These are phyloP conservation scores for Kappamyces sp. DNA, from an alignment of 192 early-diverging fungal species.

Conservation along the genomic window DNA sequence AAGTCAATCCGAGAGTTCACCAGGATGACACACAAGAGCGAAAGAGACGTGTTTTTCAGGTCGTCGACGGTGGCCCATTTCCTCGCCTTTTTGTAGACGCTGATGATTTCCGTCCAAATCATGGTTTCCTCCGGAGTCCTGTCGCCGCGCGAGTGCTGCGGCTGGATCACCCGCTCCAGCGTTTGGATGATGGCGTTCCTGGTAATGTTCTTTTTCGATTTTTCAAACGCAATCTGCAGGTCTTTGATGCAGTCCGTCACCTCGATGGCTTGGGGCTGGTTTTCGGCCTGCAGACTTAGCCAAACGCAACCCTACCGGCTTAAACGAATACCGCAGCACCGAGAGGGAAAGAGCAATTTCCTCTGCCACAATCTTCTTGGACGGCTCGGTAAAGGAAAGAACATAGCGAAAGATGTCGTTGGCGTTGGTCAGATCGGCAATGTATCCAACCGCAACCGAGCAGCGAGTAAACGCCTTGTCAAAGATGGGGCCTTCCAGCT, in stretches of 20 bases:
- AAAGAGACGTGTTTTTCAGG: constrained; percentile 25
- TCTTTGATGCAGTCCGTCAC: constrained; percentile 28
- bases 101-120: constrained; percentile 14
- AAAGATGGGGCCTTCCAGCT: constrained; percentile 37
- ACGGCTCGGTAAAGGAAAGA: constrained; percentile 26
- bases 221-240: constrained; percentile 26
- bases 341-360: constrained; percentile 41
- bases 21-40: constrained; percentile 37
- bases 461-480: constrained; percentile 36
- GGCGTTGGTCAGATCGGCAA: constrained; percentile 28
- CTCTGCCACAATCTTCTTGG: constrained; percentile 31
- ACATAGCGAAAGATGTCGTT: constrained; percentile 31
- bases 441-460: constrained; percentile 41
- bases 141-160: constrained; percentile 24
- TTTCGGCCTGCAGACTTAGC: constrained; percentile 20
- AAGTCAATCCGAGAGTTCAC: constrained; percentile 36
- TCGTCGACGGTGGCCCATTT: constrained; percentile 41
- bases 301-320: constrained; percentile 11
- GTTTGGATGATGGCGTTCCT: constrained; percentile 37
- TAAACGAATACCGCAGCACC: constrained; percentile 35
- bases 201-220: constrained; percentile 34
- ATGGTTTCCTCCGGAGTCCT: constrained; percentile 25
- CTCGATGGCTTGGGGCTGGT: constrained; percentile 19
- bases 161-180: constrained; percentile 42
- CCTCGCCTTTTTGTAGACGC: constrained; percentile 32